Base-by-base conservation (phyloP, 257 asterid genomes). In the Solanum sitiens region DNA sequence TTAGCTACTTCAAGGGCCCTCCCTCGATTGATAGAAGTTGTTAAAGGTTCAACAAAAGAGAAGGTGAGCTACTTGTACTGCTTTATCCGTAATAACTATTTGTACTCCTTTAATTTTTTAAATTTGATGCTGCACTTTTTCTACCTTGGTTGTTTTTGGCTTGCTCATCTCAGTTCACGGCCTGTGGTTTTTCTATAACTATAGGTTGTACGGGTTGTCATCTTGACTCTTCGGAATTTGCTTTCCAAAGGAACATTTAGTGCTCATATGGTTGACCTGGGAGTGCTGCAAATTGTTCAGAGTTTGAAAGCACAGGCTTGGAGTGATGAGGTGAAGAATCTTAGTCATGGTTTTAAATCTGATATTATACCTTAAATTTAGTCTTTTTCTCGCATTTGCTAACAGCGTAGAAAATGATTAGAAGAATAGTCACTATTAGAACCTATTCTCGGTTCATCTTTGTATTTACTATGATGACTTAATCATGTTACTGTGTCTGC, bases 251-350 rank as follows among this genome's bases (percentile, higher is more conserved):
- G 98, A 61, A 89, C 95, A 87, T 94, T 95, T 90, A 95, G 96
- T 84, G 95, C 98, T 84, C 94, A 93, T 86, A 94, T 96, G 98
- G 95, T 94, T 86, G 93, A 92, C 93, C 92, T 92, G 84, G 99
- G 96, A 61, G 88, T 96, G 89, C 97, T 94, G 53, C 98, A 95
- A 89, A 87, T 94, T 91, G 98, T 96, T 91, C 98, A 94, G 93
- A 96, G 93, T 88, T 90, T 95, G 91, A 96, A 96, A 93, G 96
- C 96, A 65, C 98, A 95, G 90, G 98, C 99, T 86, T 96, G 99
- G 98, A 96, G 98, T 89, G 98, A 96, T 27, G 98, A 95, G 99
- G 97, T 95, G 88, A 86, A 92, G 83, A 21, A 75, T 65, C 71
- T 68, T 16, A 83, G 14, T 27, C 53, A 79, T 79, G 85, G 85